Percentiles rank a stretch among this genome's conserved stretches.
Evolutionary conservation across 805 yeast genomes (phyloP).

Genomic region (Ogataea chonburiensis): DNA sequence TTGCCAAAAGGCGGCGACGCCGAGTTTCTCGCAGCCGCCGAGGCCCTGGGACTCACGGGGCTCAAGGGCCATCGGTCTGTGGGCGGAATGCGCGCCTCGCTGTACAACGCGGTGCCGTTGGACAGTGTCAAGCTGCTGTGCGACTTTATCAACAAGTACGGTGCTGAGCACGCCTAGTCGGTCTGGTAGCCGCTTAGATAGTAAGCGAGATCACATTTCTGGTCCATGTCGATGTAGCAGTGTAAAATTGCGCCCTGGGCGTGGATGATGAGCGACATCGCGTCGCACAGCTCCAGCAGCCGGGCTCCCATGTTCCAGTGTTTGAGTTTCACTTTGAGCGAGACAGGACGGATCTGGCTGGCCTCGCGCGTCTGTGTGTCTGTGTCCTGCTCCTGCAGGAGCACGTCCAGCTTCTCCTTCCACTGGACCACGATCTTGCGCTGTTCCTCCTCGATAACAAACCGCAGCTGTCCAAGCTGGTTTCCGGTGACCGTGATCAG

Average conservation of each 20-base stretch:
- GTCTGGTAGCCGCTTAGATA: conserved; percentile 45
- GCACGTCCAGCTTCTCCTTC: conserved; percentile 53
- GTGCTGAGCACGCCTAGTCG: conserved; percentile 28
- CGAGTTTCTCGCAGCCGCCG: conserved; percentile 68
- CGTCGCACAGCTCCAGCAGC: conserved; percentile 59
- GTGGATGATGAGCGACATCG: conserved; percentile 54
- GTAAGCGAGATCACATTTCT: conserved; percentile 63
- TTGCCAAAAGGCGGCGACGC: conserved; percentile 60
- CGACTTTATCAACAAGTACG: conserved; percentile 60
- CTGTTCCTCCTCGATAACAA: conserved; percentile 55
- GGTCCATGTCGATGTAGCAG: conserved; percentile 62
- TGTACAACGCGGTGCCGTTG: conserved; percentile 81
- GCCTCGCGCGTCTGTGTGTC: conserved; percentile 14
- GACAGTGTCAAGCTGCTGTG: conserved; percentile 58
- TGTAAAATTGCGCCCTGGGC: conserved; percentile 58
- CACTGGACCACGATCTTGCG: conserved; percentile 55
- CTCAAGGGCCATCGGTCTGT: conserved; percentile 95
- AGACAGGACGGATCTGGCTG: conserved; percentile 34
- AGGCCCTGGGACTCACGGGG: conserved; percentile 61
- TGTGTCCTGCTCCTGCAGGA: conserved; percentile 22
- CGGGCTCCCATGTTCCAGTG: conserved; percentile 70
- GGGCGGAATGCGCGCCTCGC: conserved; percentile 93
- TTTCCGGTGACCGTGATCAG: conserved; percentile 50
- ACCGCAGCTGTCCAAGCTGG: conserved; percentile 47
- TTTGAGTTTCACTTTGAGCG: conserved; percentile 50